These are phyloP conservation scores for Aphanoascus verrucosus DNA, from an alignment of 2,329 filamentous ascomycete genomes.

Conservation along the genomic window DNA sequence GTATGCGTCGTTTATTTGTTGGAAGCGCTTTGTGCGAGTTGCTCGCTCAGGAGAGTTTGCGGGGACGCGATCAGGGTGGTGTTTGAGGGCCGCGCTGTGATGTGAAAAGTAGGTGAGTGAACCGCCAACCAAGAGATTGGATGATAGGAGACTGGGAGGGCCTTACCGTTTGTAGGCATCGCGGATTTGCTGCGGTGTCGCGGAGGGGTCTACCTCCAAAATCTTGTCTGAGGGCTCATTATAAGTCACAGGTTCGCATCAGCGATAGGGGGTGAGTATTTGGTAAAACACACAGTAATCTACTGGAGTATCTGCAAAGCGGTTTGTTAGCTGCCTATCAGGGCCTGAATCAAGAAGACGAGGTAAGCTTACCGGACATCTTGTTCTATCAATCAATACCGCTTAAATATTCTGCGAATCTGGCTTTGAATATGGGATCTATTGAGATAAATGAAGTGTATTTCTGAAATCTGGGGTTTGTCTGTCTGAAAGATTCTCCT, in stretches of 20 bases:
- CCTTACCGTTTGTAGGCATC: conserved; percentile 81
- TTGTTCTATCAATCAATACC: background rate
- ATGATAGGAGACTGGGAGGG: background rate
- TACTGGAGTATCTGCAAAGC: conserved; percentile 32
- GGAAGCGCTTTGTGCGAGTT: conserved; percentile 74
- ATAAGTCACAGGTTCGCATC: background rate
- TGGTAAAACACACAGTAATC: conserved; percentile 46
- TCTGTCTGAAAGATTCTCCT: background rate
- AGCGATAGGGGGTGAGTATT: background rate
- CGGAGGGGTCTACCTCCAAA: conserved; percentile 61
- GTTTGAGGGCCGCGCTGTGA: conserved; percentile 72
- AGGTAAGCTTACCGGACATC: background rate
- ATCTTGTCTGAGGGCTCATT: conserved; percentile 50
- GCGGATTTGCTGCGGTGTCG: conserved; percentile 72
- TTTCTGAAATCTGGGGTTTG: background rate
- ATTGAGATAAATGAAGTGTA: background rate
- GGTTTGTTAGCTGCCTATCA: background rate
- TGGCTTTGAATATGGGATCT: background rate
- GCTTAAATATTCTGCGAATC: background rate
- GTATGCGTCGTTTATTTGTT: conserved; percentile 87
- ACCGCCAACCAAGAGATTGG: background rate
- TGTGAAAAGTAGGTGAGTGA: background rate
- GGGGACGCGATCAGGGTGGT: conserved; percentile 84
- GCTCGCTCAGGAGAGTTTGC: conserved; percentile 71
- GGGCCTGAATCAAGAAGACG: too few relatives aligned